Base-by-base conservation (phyloP, 441 rosid species). In the Isatis lusitanica region DNA sequence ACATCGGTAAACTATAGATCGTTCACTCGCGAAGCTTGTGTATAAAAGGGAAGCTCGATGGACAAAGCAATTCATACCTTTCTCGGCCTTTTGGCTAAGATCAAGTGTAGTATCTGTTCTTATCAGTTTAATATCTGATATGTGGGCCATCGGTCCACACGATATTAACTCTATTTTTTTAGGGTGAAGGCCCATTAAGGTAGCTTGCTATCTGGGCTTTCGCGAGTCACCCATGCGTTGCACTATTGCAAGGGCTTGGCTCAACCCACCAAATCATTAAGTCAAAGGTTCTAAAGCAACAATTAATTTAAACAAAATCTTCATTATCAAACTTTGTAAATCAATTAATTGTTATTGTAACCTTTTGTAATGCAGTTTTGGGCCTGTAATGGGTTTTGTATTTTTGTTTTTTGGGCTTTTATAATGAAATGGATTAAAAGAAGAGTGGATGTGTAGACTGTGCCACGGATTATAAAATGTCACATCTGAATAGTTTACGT, bases 81-180 rank as follows among this genome's bases (percentile, higher is more conserved):
- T 87, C 85, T 83, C 86, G 94, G 97, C 94, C 95, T 92, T 89
- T 89, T 84, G 97, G 97, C 97, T 90, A 92, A 90, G 94, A 94
- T 92, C 97, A 92, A 88, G 90, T 87, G 94, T 86, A 89, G 91
- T 90, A 88, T 88, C 85, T 88, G 94, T 85, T 89, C 85, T 83
- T 89, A 91, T 91, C 88, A 83, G 88, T 93, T 85, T 89, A 87
- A 88, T 89, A 88, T 87, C 85, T 88, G 87, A 85, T 89, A 82
- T 67, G 82, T 82, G 89, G 83, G 0, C 6, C 55, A 50, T 50
- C 4, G 31, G 55, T 1, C 5, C 31, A 21, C 30, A 21, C 4
- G 31, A 50, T 50, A 50, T 52, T 52, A 30, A 30, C 12, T 55
- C 10, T 30, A 30, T 53, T 13, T 28, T 44, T 43, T 53, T 1